Conservation (phyloP, 148 eudicot species). For the Polygonum aviculare region DNA sequence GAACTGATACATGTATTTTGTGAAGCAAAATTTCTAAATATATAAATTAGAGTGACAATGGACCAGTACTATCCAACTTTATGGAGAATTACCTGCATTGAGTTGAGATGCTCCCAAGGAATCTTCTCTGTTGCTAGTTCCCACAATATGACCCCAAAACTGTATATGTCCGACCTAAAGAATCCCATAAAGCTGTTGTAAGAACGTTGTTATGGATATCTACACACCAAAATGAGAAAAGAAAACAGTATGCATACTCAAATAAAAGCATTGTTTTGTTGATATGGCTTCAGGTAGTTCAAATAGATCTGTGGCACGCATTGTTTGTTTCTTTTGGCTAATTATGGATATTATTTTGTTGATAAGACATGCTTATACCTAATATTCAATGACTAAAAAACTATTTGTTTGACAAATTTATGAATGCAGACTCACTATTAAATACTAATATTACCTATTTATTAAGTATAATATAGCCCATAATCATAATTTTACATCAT, state of each 20-base stretch:
- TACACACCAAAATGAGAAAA: neutral
- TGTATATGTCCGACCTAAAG: constrained; percentile 84
- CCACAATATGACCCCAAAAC: constrained; percentile 91
- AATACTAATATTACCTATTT: neutral
- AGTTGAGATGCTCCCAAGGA: constrained; percentile 95
- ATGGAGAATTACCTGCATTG: constrained; percentile 66
- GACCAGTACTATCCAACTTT: neutral
- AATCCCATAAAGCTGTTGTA: constrained; percentile 10
- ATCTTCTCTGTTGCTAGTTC: constrained; percentile 88
- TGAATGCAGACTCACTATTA: neutral
- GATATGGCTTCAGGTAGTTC: neutral
- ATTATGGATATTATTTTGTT: neutral
- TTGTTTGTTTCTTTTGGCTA: neutral
- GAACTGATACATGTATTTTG: neutral
- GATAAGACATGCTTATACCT: neutral
- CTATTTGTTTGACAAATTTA: neutral
- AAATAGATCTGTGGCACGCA: neutral
- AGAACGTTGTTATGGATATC: neutral
- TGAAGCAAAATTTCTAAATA: neutral
- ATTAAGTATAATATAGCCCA: neutral
- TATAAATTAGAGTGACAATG: neutral
- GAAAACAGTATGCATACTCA: neutral
- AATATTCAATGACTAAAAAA: neutral
- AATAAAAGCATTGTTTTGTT: neutral
- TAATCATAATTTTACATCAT: neutral